phyloP scores from a whole-genome alignment of 371 early-diverging fungal species.

The Rhizomucor pusillus region DNA sequence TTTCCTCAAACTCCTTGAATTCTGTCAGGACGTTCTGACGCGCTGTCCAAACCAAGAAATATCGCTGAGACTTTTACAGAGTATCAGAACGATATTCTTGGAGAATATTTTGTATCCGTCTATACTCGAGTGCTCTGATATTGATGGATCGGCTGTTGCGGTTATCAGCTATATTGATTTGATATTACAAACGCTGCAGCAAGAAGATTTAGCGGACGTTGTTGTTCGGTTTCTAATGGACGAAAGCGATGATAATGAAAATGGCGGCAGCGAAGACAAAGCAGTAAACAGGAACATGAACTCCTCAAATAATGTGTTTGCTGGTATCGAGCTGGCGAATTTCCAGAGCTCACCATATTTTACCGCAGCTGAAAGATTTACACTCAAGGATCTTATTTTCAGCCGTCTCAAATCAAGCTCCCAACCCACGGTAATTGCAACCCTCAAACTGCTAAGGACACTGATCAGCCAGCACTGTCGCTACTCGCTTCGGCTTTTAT shows the following conservation, averaged over 20 bases:
- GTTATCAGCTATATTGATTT: constrained; percentile 86
- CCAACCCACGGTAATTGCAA: constrained; percentile 76
- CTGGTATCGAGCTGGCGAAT: constrained; percentile 14
- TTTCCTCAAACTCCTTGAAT: constrained; percentile 75
- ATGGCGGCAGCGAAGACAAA: constrained; percentile 9
- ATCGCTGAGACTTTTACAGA: constrained; percentile 58
- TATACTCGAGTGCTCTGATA: constrained; percentile 83
- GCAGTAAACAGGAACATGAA: background rate
- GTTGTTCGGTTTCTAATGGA: constrained; percentile 77
- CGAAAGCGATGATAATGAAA: background rate
- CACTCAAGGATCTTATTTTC: constrained; percentile 76
- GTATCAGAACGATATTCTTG: constrained; percentile 74
- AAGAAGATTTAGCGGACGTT: constrained; percentile 71
- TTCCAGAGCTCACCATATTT: constrained; percentile 39
- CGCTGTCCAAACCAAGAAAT: constrained; percentile 78
- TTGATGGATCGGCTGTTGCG: constrained; percentile 89
- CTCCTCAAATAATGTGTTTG: constrained; percentile 17
- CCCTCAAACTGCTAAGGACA: constrained; percentile 76
- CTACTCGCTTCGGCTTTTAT: constrained; percentile 68
- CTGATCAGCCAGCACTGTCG: constrained; percentile 76
- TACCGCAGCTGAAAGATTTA: constrained; percentile 60
- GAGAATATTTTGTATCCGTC: constrained; percentile 86
- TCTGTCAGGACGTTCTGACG: constrained; percentile 82
- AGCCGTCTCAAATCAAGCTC: constrained; percentile 72
- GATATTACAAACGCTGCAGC: constrained; percentile 73